Conservation (phyloP, 2,329 filamentous ascomycete genomes). For the Teratosphaeria gauchensis region DNA sequence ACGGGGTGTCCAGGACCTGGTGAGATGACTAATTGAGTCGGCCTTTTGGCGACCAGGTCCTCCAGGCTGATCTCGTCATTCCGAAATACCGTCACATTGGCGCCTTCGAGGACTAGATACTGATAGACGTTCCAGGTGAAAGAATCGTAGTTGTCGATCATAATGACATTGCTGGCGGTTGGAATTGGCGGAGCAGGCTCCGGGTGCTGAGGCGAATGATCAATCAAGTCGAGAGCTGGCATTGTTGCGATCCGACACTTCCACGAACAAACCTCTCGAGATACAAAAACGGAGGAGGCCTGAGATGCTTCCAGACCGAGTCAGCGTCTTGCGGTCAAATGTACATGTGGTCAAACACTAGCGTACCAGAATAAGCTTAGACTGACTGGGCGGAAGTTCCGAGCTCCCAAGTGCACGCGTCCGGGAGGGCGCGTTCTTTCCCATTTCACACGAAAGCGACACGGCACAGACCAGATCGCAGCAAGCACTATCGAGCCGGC, state of each 20-base stretch:
- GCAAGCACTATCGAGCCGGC: background rate
- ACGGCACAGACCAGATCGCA: background rate
- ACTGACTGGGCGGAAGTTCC: too few species aligned
- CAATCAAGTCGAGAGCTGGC: slow-evolving; percentile 25
- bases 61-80: slow-evolving; percentile 87
- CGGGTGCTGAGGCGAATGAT: slow-evolving; percentile 82
- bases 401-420: background rate
- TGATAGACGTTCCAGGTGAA: slow-evolving; percentile 99
- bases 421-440: background rate
- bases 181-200: slow-evolving; percentile 61
- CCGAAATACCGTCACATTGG: slow-evolving; percentile 71
- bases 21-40: slow-evolving; percentile 89
- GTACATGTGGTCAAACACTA: background rate
- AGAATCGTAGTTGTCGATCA: slow-evolving; percentile 97
- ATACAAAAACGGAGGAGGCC: too few species aligned
- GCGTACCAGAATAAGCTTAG: background rate
- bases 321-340: too few species aligned
- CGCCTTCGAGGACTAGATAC: slow-evolving; percentile 92
- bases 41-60: slow-evolving; percentile 70
- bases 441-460: background rate
- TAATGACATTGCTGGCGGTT: slow-evolving; percentile 78
- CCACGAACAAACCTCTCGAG: background rate
- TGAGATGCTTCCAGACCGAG: too few species aligned
- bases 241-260: background rate
- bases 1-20: slow-evolving; percentile 88